These are phyloP conservation scores for Withania somnifera DNA, from an alignment of 305 asterid species.

Conservation along the genomic window DNA sequence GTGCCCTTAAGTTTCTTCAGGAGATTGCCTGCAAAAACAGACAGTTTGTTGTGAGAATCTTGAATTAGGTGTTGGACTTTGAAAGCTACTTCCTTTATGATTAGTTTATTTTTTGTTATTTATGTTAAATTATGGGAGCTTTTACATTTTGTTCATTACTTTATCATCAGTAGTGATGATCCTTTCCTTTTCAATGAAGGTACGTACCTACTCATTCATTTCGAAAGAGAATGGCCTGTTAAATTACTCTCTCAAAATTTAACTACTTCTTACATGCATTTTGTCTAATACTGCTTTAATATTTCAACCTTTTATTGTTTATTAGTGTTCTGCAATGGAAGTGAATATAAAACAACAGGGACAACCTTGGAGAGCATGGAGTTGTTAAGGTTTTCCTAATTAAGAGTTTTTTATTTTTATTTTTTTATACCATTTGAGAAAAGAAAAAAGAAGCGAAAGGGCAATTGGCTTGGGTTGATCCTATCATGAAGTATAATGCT, in stretches of 20 bases:
- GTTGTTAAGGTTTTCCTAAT: neutral
- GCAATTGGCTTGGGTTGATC: no score
- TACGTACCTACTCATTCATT: no score
- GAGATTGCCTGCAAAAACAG: constrained; percentile 77
- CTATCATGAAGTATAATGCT: no score
- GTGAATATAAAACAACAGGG: neutral
- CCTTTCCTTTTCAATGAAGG: neutral
- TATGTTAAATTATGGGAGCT: neutral
- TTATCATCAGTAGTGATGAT: neutral
- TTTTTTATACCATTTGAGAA: neutral
- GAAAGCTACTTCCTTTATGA: neutral
- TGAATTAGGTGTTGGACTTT: neutral
- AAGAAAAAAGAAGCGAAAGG: no score
- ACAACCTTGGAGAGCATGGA: neutral
- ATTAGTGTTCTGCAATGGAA: neutral
- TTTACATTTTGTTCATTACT: neutral
- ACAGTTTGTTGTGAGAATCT: constrained; percentile 47
- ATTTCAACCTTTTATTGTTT: neutral
- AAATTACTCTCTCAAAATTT: neutral
- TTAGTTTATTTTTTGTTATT: neutral
- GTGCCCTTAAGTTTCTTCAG: constrained; percentile 56
- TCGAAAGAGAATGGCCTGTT: no score
- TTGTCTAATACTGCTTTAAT: neutral
- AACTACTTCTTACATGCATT: neutral
- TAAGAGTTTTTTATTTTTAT: no score